Conservation (phyloP, 768 basidiomycete species). For the Kwoniella shandongensis region DNA sequence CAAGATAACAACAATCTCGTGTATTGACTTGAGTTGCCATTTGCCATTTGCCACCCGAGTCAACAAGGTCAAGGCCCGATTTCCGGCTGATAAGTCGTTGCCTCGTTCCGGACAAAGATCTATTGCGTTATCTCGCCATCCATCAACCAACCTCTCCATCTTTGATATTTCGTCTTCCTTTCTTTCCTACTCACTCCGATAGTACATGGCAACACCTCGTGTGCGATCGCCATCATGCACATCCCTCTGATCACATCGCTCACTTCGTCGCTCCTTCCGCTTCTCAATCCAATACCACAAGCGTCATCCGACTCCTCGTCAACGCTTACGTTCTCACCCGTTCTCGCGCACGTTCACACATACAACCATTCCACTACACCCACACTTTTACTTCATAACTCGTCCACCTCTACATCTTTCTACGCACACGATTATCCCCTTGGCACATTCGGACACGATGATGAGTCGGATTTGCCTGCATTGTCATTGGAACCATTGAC, state of each 20-base stretch:
- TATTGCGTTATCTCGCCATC: conserved; percentile 5
- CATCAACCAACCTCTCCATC: neutral
- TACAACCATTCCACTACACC: conserved; percentile 9
- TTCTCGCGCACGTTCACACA: conserved; percentile 46
- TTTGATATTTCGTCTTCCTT: neutral
- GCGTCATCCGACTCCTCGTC: conserved; percentile 8
- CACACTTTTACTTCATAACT: conserved; percentile 37
- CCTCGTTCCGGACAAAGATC: conserved; percentile 8
- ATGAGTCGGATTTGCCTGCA: conserved; percentile 15
- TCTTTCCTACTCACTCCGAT: neutral
- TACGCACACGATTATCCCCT: conserved; percentile 17
- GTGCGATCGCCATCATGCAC: conserved; percentile 48
- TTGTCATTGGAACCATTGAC: conserved; percentile 20
- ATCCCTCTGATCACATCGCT: conserved; percentile 36
- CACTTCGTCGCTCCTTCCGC: conserved; percentile 28
- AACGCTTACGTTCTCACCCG: conserved; percentile 41
- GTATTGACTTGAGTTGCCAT: too few species aligned
- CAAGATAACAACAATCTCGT: too few species aligned
- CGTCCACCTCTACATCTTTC: conserved; percentile 18
- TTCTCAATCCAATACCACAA: conserved; percentile 19
- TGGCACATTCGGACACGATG: conserved; percentile 3
- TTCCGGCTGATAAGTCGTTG: too few species aligned
- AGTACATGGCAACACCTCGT: too few species aligned
- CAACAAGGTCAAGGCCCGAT: too few species aligned
- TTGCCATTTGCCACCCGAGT: conserved; percentile 12